phyloP scores from a whole-genome alignment of 2,329 filamentous ascomycete species.

The Alternaria solani region DNA sequence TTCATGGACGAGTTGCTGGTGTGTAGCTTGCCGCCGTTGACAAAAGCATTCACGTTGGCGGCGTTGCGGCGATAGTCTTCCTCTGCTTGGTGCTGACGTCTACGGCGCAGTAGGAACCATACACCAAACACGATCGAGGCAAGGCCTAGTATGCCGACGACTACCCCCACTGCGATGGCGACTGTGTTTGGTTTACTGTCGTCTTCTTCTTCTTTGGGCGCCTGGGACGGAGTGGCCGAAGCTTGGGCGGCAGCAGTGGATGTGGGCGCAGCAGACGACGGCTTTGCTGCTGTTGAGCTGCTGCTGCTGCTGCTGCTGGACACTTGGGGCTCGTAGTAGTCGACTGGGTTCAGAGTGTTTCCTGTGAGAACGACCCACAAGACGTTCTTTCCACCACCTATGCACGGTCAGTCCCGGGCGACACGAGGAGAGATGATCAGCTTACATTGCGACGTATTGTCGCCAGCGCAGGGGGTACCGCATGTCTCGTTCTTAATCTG shows the following conservation, averaged over 20 bases:
- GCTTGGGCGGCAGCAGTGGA: constrained; percentile 27
- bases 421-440: constrained; percentile 14
- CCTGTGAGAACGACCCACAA: constrained; percentile 64
- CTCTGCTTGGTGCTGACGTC: constrained; percentile 78
- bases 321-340: constrained; percentile 39
- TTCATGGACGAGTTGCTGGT: constrained; percentile 74
- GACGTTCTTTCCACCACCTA: constrained; percentile 66
- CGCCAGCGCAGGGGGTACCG: constrained; percentile 69
- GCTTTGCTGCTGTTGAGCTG: constrained; percentile 24
- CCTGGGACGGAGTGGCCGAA: constrained; percentile 40
- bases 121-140: constrained; percentile 71
- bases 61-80: constrained; percentile 85
- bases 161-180: constrained; percentile 86
- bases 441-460: constrained; percentile 69
- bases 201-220: constrained; percentile 45
- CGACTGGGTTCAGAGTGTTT: constrained; percentile 50
- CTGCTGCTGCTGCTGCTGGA: constrained; percentile 26
- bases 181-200: constrained; percentile 68
- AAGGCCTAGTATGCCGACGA: constrained; percentile 79
- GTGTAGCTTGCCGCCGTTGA: constrained; percentile 66
- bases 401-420: constrained; percentile 28
- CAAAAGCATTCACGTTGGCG: constrained; percentile 78
- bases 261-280: constrained; percentile 25
- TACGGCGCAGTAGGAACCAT: constrained; percentile 78
- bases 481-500: constrained; percentile 69